These are phyloP conservation scores for Rhododendron molle DNA, from an alignment of 148 eudicot species.

Conservation along the genomic window DNA sequence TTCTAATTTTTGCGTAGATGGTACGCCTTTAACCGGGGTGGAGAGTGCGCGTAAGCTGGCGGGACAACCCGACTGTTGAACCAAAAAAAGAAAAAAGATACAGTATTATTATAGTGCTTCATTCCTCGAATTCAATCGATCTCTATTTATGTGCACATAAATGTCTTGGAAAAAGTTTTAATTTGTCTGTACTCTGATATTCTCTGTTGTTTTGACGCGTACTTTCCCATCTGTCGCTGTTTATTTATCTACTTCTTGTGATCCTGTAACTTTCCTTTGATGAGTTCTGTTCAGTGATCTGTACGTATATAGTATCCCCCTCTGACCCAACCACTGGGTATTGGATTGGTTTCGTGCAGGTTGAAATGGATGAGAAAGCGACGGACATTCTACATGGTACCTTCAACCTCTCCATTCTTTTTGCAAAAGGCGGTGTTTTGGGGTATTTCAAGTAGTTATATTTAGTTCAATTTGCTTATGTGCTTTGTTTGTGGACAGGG, in stretches of 20 bases:
- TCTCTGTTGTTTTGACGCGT: conserved; percentile 17
- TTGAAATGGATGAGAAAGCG: conserved; percentile 58
- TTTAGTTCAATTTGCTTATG: conserved; percentile 10
- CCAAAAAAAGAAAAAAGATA: not conserved
- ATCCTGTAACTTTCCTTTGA: conserved; percentile 15
- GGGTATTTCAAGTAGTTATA: conserved; percentile 2
- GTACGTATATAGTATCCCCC: not conserved
- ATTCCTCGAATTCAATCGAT: conserved; percentile 11
- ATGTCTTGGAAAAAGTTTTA: conserved; percentile 29
- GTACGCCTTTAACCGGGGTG: too few species aligned
- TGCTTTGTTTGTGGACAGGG: conserved; percentile 53
- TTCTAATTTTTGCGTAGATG: too few species aligned
- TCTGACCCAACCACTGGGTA: conserved; percentile 6
- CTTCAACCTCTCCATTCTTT: conserved; percentile 20
- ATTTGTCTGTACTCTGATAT: conserved; percentile 40
- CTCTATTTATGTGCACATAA: conserved; percentile 8
- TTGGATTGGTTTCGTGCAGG: conserved; percentile 44
- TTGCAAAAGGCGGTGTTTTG: conserved; percentile 5
- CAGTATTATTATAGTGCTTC: conserved; percentile 7
- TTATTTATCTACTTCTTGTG: conserved; percentile 6
- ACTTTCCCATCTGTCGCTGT: conserved; percentile 14
- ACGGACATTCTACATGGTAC: conserved; percentile 56
- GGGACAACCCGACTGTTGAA: too few species aligned
- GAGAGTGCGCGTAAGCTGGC: too few species aligned
- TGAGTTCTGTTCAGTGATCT: not conserved